Evolutionary conservation across 371 early-diverging fungal species (phyloP).

Genomic region (Synchytrium microbalum): DNA sequence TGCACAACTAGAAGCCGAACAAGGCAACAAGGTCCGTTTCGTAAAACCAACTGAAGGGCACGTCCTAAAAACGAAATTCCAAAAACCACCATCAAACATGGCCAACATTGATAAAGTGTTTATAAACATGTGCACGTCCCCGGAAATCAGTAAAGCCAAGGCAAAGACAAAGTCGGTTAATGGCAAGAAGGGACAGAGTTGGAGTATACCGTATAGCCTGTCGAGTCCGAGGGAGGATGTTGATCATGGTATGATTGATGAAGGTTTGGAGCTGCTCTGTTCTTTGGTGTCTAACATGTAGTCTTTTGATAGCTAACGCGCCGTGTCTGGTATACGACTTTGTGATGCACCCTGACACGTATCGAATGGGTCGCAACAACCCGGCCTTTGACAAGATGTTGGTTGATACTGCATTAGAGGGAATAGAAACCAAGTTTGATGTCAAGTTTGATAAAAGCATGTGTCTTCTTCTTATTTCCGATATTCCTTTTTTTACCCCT

Average conservation of each 20-base stretch:
- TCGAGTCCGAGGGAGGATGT: slow-evolving; percentile 31
- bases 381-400: slow-evolving; percentile 28
- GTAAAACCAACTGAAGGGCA: slow-evolving; percentile 36
- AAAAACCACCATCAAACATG: slow-evolving; percentile 10
- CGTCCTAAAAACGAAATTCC: slow-evolving; percentile 34
- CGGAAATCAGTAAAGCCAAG: slow-evolving; percentile 26
- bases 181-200: slow-evolving; percentile 24
- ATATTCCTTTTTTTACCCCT: background rate
- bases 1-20: slow-evolving; percentile 36
- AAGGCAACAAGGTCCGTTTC: slow-evolving; percentile 39
- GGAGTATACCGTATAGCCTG: slow-evolving; percentile 45
- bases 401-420: slow-evolving; percentile 34
- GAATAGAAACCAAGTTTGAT: slow-evolving; percentile 34
- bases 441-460: slow-evolving; percentile 32
- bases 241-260: slow-evolving; percentile 22
- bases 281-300: background rate
- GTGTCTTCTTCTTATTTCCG: background rate
- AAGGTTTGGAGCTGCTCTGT: background rate
- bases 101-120: slow-evolving; percentile 29
- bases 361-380: slow-evolving; percentile 13
- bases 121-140: slow-evolving; percentile 37
- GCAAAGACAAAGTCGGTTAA: slow-evolving; percentile 10
- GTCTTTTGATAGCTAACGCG: slow-evolving; percentile 21
- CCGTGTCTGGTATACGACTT: slow-evolving; percentile 39
- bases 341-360: slow-evolving; percentile 40